Evolutionary conservation across 2,329 filamentous ascomycete species (phyloP).

Genomic region (Didymellaceae sp.): DNA sequence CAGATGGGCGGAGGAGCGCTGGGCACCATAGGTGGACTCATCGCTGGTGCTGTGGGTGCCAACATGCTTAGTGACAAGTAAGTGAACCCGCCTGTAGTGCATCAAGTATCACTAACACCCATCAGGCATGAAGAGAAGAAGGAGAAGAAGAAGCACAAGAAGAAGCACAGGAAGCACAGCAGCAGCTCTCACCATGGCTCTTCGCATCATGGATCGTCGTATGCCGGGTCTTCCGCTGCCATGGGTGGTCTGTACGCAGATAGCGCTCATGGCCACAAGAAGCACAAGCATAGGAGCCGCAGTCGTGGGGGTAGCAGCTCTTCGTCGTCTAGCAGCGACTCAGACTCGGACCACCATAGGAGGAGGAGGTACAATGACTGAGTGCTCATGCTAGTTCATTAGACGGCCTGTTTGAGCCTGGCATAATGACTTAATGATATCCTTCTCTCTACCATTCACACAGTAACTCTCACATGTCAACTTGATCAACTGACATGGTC

Average conservation of each 20-base stretch:
- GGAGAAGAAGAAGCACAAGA: constrained; percentile 49
- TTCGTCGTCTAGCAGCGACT: constrained; percentile 46
- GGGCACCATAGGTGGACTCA: constrained; percentile 59
- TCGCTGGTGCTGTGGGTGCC: constrained; percentile 63
- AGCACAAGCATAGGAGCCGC: constrained; percentile 39
- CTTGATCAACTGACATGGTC: too few relatives aligned
- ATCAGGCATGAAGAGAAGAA: constrained; percentile 41
- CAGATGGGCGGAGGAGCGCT: constrained; percentile 61
- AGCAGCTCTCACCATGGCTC: constrained; percentile 35
- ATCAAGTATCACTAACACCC: constrained; percentile 9
- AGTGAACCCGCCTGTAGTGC: constrained; percentile 3
- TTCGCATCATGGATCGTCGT: constrained; percentile 35
- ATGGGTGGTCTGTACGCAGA: constrained; percentile 44
- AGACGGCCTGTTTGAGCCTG: background rate
- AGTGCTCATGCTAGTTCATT: too few relatives aligned
- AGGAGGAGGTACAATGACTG: too few relatives aligned
- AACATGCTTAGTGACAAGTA: constrained; percentile 58
- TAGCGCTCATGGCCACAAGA: constrained; percentile 33
- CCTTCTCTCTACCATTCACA: background rate
- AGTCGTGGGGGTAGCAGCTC: constrained; percentile 42
- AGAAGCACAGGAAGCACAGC: constrained; percentile 47
- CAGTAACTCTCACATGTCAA: too few relatives aligned
- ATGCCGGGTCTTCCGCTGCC: constrained; percentile 44
- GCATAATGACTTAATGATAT: constrained; percentile 1
- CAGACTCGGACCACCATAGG: too few relatives aligned